Percentiles rank a stretch among this genome's conserved stretches.
These are phyloP conservation scores for Colletotrichum sp. DNA, from an alignment of 2,329 filamentous ascomycete species.

Conservation along the genomic window DNA sequence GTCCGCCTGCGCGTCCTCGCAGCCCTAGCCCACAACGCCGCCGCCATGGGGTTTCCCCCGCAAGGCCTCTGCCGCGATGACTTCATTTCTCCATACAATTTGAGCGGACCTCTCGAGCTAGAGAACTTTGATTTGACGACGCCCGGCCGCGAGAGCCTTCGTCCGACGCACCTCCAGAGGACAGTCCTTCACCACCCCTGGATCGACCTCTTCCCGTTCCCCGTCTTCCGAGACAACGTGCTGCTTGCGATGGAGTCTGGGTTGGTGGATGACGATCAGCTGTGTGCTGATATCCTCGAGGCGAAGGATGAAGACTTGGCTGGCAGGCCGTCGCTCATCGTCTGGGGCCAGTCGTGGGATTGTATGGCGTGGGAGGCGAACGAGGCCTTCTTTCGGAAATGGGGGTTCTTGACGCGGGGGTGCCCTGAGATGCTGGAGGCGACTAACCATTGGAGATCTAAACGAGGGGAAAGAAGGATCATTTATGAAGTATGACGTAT, in stretches of 20 bases:
- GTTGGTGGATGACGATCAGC: background rate
- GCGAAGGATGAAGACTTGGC: background rate
- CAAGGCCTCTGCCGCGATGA: conserved; percentile 11
- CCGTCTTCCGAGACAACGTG: background rate
- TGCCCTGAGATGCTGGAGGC: conserved; percentile 40
- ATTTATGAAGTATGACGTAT: background rate
- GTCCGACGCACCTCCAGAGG: background rate
- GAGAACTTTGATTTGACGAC: background rate
- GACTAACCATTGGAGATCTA: conserved; percentile 31
- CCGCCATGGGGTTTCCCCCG: conserved; percentile 1
- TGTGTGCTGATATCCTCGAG: background rate
- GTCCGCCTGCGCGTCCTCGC: conserved; percentile 17
- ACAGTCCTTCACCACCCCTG: background rate
- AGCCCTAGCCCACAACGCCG: conserved; percentile 13
- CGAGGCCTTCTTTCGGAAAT: conserved; percentile 48
- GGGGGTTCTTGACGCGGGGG: conserved; percentile 40
- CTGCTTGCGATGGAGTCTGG: background rate
- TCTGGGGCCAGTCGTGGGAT: conserved; percentile 32
- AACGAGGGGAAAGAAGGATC: background rate
- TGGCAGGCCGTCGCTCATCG: background rate
- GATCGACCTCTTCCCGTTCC: background rate
- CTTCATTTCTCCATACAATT: background rate
- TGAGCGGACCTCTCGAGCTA: background rate
- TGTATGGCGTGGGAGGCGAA: conserved; percentile 51
- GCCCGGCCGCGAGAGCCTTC: background rate